Evolutionary conservation across 192 early-diverging fungal genomes (phyloP).

Genomic region (Spinellus fusiger): DNA sequence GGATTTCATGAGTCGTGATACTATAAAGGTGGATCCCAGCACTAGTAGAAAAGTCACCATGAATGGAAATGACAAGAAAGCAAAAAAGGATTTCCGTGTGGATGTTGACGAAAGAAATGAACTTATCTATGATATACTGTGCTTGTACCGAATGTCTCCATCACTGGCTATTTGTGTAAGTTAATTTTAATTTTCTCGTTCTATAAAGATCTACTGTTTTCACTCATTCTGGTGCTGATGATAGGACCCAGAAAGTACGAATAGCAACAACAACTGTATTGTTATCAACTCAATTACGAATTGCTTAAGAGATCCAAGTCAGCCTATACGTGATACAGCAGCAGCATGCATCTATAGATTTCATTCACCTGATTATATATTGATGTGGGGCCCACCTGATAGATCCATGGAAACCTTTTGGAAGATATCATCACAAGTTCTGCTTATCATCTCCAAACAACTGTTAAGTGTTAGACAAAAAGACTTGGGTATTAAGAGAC

Average conservation of each 20-base stretch:
- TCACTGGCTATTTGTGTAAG: conserved; percentile 62
- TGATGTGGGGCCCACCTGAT: conserved; percentile 73
- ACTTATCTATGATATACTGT: conserved; percentile 66
- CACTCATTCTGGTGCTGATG: conserved; percentile 10
- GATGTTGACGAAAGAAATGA: conserved; percentile 69
- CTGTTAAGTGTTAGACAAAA: conserved; percentile 65
- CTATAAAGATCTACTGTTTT: background rate
- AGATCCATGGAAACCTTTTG: conserved; percentile 71
- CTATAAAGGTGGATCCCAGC: background rate
- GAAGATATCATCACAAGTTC: conserved; percentile 58
- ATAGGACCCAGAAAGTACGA: conserved; percentile 55
- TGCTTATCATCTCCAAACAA: conserved; percentile 63
- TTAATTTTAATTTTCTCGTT: conserved; percentile 5
- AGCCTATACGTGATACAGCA: conserved; percentile 62
- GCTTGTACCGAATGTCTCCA: conserved; percentile 67
- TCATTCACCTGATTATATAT: conserved; percentile 60
- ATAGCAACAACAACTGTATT: conserved; percentile 64
- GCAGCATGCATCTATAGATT: conserved; percentile 68
- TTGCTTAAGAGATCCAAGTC: conserved; percentile 68
- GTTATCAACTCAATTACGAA: conserved; percentile 66
- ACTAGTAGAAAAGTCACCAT: conserved; percentile 30
- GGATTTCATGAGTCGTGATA: conserved; percentile 41
- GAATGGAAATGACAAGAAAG: conserved; percentile 35
- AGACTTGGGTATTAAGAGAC: conserved; percentile 53
- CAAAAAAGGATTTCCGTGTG: conserved; percentile 36